Conservation (phyloP, 2,329 filamentous ascomycete genomes). For the Nemania bipapillata region DNA sequence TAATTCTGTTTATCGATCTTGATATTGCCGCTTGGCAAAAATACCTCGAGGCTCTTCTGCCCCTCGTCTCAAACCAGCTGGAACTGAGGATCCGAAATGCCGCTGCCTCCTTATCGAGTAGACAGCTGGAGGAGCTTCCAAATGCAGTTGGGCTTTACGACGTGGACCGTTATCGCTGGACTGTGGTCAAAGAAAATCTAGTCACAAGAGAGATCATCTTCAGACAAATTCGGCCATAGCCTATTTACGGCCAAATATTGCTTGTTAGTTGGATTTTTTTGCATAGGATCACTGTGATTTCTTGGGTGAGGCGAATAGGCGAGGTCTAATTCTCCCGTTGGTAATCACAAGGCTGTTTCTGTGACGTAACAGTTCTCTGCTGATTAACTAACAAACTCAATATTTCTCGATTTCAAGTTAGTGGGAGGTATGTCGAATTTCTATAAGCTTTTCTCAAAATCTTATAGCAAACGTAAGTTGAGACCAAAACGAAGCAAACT, state of each 20-base stretch:
- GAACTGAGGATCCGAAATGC: conserved; percentile 36
- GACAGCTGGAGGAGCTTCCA: conserved; percentile 7
- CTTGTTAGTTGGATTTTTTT: background rate
- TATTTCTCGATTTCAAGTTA: background rate
- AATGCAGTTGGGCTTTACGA: conserved; percentile 22
- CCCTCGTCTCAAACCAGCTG: conserved; percentile 25
- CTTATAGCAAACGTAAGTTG: background rate
- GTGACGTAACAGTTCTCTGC: background rate
- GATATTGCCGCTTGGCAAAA: conserved; percentile 23
- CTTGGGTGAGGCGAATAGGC: background rate
- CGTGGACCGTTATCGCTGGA: conserved; percentile 12
- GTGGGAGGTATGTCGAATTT: background rate
- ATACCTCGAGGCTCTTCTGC: conserved; percentile 33
- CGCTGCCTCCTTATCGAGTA: conserved; percentile 23
- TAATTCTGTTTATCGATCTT: conserved; percentile 37
- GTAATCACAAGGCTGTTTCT: background rate
- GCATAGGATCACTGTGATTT: background rate
- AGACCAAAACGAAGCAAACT: background rate
- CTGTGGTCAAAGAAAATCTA: conserved; percentile 19
- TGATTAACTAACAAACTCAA: background rate
- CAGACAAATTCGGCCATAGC: conserved; percentile 15
- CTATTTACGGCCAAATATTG: background rate
- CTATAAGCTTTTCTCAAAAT: background rate
- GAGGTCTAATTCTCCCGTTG: background rate
- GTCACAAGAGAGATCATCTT: conserved; percentile 28